Percentiles rank a stretch among this genome's conserved stretches.
phyloP scores from a whole-genome alignment of 2,329 filamentous ascomycete genomes.

The Aspergillus aculeatus region DNA sequence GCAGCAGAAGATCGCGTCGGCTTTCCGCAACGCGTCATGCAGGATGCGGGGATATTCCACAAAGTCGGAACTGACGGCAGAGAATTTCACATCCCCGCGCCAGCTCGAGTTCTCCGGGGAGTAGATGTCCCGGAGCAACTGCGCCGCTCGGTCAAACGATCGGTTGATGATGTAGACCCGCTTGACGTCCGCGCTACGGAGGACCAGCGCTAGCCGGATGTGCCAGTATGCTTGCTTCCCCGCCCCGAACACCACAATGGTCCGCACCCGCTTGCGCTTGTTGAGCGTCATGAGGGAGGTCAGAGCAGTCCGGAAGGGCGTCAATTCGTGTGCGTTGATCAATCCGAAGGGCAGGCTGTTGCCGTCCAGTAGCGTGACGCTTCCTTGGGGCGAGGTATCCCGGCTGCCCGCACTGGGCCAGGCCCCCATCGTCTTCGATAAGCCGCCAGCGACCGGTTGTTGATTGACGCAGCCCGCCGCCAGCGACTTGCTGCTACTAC shows the following conservation, averaged over 20 bases:
- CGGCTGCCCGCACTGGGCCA: constrained; percentile 37
- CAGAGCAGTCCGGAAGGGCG: constrained; percentile 67
- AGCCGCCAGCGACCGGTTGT: constrained; percentile 24
- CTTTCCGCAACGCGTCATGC: constrained; percentile 65
- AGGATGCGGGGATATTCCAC: constrained; percentile 67
- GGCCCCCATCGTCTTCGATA: constrained; percentile 33
- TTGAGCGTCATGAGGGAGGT: constrained; percentile 61
- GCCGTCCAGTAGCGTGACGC: constrained; percentile 59
- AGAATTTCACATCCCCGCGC: constrained; percentile 66
- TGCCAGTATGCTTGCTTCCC: constrained; percentile 96
- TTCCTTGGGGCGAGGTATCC: constrained; percentile 54
- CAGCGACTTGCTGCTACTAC: constrained; percentile 30
- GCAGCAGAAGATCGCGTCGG: constrained; percentile 85
- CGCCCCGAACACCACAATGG: constrained; percentile 79
- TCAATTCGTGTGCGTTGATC: constrained; percentile 67
- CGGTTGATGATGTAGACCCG: constrained; percentile 83
- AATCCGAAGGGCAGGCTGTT: constrained; percentile 60
- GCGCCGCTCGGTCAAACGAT: constrained; percentile 45
- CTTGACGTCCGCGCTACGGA: constrained; percentile 65
- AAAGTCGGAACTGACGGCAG: constrained; percentile 67
- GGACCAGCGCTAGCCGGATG: constrained; percentile 74
- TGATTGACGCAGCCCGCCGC: constrained; percentile 32
- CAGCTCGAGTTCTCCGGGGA: constrained; percentile 56
- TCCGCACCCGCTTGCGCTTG: constrained; percentile 68
- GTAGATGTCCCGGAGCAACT: constrained; percentile 56